Percentiles rank a stretch among this genome's conserved stretches.
These are phyloP conservation scores for Cercospora brassicicola DNA, from an alignment of 2,329 filamentous ascomycete species.

Conservation along the genomic window DNA sequence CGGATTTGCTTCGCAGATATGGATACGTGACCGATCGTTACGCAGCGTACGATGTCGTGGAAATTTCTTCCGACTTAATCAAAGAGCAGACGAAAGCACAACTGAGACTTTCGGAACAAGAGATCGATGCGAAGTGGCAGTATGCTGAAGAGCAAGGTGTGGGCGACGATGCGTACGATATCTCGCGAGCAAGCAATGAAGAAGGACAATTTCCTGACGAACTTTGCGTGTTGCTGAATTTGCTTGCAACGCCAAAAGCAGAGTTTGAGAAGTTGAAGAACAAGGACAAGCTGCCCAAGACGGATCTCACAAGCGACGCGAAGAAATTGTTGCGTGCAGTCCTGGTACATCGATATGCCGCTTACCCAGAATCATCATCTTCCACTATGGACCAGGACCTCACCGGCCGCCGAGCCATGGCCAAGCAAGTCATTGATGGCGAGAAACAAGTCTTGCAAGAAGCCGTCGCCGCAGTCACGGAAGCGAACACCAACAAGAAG, in stretches of 20 bases:
- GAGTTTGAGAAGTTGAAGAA: constrained; percentile 46
- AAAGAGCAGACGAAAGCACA: constrained; percentile 45
- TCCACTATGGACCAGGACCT: constrained; percentile 50
- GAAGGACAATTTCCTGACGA: constrained; percentile 44
- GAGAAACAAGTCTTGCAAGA: constrained; percentile 68
- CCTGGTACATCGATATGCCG: constrained; percentile 43
- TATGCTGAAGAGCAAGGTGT: constrained; percentile 64
- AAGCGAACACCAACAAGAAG: constrained; percentile 25
- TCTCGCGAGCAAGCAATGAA: constrained; percentile 39
- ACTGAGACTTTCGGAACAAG: constrained; percentile 18
- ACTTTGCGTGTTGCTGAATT: constrained; percentile 47
- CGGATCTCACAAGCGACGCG: constrained; percentile 36
- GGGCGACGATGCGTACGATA: constrained; percentile 72
- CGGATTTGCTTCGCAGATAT: constrained; percentile 79
- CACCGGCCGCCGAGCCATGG: constrained; percentile 52
- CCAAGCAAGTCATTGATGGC: constrained; percentile 65
- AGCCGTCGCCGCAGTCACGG: constrained; percentile 41
- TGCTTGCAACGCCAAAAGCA: constrained; percentile 44
- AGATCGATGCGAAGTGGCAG: constrained; percentile 36
- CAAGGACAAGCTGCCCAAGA: constrained; percentile 48
- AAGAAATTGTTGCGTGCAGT: constrained; percentile 45
- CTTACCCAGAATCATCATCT: constrained; percentile 50
- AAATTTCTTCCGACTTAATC: constrained; percentile 66
- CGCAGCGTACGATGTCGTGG: constrained; percentile 76
- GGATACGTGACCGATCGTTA: constrained; percentile 84